Conservation (phyloP, 2,329 filamentous ascomycete genomes). For the Keithomyces neogunnii region DNA sequence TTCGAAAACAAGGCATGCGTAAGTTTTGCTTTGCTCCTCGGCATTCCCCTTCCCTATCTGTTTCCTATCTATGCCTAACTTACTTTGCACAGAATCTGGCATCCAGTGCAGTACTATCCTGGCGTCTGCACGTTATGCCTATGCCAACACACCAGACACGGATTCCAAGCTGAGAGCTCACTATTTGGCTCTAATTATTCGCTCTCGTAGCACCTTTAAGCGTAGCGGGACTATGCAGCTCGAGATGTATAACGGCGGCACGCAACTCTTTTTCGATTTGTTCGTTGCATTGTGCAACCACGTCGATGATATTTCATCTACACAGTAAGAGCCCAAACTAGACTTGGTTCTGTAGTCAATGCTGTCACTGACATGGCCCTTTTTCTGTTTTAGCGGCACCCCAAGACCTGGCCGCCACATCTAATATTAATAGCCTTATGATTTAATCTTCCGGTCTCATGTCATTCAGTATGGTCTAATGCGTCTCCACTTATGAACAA, state of each 20-base stretch:
- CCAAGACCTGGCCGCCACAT: slow-evolving; percentile 40
- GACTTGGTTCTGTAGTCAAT: neutral
- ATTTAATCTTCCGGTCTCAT: neutral
- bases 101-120: slow-evolving; percentile 81
- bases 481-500: neutral
- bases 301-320: slow-evolving; percentile 59
- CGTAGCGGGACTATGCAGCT: slow-evolving; percentile 90
- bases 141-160: slow-evolving; percentile 77
- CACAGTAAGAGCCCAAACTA: slow-evolving; percentile 35
- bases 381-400: slow-evolving; percentile 22
- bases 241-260: slow-evolving; percentile 84
- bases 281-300: slow-evolving; percentile 92
- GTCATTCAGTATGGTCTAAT: neutral
- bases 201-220: slow-evolving; percentile 82
- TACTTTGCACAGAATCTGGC: slow-evolving; percentile 48
- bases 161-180: slow-evolving; percentile 89
- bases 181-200: slow-evolving; percentile 87
- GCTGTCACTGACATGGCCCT: slow-evolving; percentile 1
- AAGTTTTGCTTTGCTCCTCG: slow-evolving; percentile 20
- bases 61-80: neutral
- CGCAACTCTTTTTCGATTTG: slow-evolving; percentile 79
- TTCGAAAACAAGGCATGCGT: slow-evolving; percentile 84
- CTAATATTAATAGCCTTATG: slow-evolving; percentile 7
- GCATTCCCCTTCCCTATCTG: neutral
- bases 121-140: slow-evolving; percentile 80